Evolutionary conservation across 257 asterid species (phyloP), one percentile per base, ranked within the genome.

Genomic region (Henckelia pumila): DNA sequence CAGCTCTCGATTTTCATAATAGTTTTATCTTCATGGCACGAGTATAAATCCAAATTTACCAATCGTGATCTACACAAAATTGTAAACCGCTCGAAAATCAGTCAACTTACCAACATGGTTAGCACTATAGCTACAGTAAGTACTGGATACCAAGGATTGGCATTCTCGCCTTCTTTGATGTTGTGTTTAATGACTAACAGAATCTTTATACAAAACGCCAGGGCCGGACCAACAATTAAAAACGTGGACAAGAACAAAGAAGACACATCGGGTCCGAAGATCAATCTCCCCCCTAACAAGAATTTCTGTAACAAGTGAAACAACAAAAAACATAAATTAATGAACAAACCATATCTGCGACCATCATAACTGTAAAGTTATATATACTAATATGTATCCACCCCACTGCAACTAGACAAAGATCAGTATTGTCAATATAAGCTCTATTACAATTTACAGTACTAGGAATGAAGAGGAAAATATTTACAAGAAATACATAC

Each of bases 221-320:
- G 55, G 17, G 87, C 84, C 1, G 98, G 97, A 59, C 89, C 85
- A 7, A 76, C 83, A 66, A 88, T 83, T 10, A 87, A 76, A 68
- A 79, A 74, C 52, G 79, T 61, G 44, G 97, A 80, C 33, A 93
- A 68, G 71, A 82, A 80, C 83, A 93, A 70, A 55, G 97, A 85
- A 52, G 89, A 69, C 33, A 76, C 95, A 50, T 93, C 98, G 9
- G 98, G 97, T 29, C 98, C 98, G 67, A 93, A 88, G 63, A 93
- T 61, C 88, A 93, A 78, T 76, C 98, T 86, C 72, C 98, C 98
- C 63, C 95, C 96, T n/a, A 73, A 82, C 9, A 82, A 80, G 87
- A 93, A 93, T 76, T 63, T 90, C 98, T 93, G 93, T 11, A 81
- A 78, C 63, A 80, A 33, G 55, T 20, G 55, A 64, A 78, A 58